These are phyloP conservation scores for Trifolium subterraneum DNA, from an alignment of 306 rosid genomes.

Conservation along the genomic window DNA sequence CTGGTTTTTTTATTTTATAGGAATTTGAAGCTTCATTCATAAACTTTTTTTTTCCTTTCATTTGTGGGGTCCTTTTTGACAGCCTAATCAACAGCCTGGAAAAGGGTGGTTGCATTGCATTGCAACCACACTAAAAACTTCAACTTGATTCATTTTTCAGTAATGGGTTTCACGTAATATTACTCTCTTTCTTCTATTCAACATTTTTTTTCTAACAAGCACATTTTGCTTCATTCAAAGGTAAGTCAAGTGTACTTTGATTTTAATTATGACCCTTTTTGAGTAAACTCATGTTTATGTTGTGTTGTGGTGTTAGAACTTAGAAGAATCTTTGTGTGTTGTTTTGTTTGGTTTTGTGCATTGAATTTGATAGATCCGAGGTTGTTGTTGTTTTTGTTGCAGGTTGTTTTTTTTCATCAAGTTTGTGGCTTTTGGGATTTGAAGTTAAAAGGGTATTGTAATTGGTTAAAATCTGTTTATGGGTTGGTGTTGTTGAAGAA, in stretches of 20 bases:
- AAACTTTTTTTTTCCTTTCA: background rate
- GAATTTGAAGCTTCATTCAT: constrained; percentile 35
- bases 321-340: constrained; percentile 1
- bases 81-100: constrained; percentile 59
- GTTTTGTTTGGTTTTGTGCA: constrained; percentile 40
- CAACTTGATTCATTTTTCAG: constrained; percentile 39
- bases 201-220: constrained; percentile 14
- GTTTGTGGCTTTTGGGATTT: constrained; percentile 40
- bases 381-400: constrained; percentile 35
- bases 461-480: constrained; percentile 30
- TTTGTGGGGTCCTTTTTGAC: constrained; percentile 55
- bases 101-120: constrained; percentile 52
- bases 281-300: background rate
- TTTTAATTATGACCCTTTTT: background rate
- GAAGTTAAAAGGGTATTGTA: constrained; percentile 39
- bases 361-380: constrained; percentile 47
- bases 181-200: constrained; percentile 10
- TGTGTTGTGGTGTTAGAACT: background rate
- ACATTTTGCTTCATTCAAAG: constrained; percentile 41
- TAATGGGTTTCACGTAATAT: constrained; percentile 46
- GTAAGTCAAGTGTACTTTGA: constrained; percentile 12
- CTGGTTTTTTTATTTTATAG: background rate
- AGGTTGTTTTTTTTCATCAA: constrained; percentile 18
- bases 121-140: constrained; percentile 48
- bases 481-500: constrained; percentile 35